A percentile compares a stretch with the other conserved stretches of the same genome.
Evolutionary conservation across 148 eudicot genomes (phyloP).

Genomic region (Heliosperma pusillum): DNA sequence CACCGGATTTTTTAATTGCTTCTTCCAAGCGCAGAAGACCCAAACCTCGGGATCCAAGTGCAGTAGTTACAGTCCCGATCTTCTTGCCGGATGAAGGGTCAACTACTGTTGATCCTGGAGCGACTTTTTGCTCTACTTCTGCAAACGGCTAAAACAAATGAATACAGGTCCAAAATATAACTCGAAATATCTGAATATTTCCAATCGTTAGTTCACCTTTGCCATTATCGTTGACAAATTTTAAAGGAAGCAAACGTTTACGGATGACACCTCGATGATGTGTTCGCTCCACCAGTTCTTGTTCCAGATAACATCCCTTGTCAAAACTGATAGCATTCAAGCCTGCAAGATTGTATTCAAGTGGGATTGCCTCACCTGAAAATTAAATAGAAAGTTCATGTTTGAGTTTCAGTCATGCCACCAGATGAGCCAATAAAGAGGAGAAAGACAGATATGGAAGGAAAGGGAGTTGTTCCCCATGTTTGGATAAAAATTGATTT

Average conservation of each 20-base stretch:
- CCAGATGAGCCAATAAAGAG: neutral
- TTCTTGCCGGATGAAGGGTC: slow-evolving; percentile 53
- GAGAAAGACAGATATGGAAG: no score
- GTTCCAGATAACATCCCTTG: slow-evolving; percentile 96
- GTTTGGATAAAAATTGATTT: neutral
- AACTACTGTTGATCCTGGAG: slow-evolving; percentile 58
- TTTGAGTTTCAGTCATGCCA: neutral
- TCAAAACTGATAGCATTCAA: slow-evolving; percentile 91
- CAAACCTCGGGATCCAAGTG: slow-evolving; percentile 78
- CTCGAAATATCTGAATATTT: neutral
- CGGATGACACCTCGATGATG: slow-evolving; percentile 93
- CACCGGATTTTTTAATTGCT: slow-evolving; percentile 49
- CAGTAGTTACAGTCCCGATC: slow-evolving; percentile 67
- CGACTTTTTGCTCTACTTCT: slow-evolving; percentile 73
- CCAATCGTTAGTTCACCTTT: slow-evolving; percentile 49
- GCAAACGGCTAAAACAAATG: neutral
- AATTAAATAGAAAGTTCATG: neutral
- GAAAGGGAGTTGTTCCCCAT: no score
- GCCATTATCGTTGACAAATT: slow-evolving; percentile 55
- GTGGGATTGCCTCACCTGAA: slow-evolving; percentile 94
- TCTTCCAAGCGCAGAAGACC: slow-evolving; percentile 74
- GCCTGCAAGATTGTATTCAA: slow-evolving; percentile 89
- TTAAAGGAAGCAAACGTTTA: slow-evolving; percentile 84
- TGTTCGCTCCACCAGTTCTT: slow-evolving; percentile 93
- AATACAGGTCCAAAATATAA: neutral